These are phyloP conservation scores for Wallemia hederae DNA, from an alignment of 1,284 basidiomycete species.

Conservation along the genomic window DNA sequence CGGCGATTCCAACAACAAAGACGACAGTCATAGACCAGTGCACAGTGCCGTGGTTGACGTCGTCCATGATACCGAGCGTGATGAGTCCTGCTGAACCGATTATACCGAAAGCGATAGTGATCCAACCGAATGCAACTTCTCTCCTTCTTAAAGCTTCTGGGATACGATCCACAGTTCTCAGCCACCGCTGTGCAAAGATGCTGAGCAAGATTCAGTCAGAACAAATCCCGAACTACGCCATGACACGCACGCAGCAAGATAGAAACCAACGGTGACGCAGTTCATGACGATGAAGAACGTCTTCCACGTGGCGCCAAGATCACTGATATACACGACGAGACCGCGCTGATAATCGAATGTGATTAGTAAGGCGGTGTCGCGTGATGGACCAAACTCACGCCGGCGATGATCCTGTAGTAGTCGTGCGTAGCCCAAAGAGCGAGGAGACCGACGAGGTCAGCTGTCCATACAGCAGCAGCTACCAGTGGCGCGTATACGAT, in stretches of 20 bases:
- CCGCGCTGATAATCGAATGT: not conserved
- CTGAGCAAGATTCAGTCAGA: slow-evolving; percentile 14
- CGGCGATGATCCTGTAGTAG: slow-evolving; percentile 14
- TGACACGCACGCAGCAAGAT: not conserved
- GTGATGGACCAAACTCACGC: not conserved
- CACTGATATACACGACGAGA: not conserved
- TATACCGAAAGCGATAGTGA: slow-evolving; percentile 18
- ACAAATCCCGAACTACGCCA: not conserved
- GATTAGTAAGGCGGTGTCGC: not conserved
- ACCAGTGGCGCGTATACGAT: not conserved
- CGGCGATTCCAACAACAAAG: slow-evolving; percentile 20
- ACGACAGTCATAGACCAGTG: slow-evolving; percentile 22
- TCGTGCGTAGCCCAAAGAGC: slow-evolving; percentile 16
- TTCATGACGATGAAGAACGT: slow-evolving; percentile 12
- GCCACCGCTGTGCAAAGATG: slow-evolving; percentile 20
- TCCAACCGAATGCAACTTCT: slow-evolving; percentile 16
- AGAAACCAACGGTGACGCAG: slow-evolving; percentile 8
- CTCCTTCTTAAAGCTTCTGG: slow-evolving; percentile 18
- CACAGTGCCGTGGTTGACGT: slow-evolving; percentile 17
- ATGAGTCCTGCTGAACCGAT: slow-evolving; percentile 19
- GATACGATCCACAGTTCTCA: slow-evolving; percentile 21
- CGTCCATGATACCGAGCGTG: slow-evolving; percentile 17
- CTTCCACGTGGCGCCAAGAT: slow-evolving; percentile 1
- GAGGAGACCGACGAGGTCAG: slow-evolving; percentile 12
- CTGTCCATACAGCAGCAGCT: slow-evolving; percentile 8